phyloP scores from a whole-genome alignment of 768 basidiomycete species.

The Lanmaoa rubissima region DNA sequence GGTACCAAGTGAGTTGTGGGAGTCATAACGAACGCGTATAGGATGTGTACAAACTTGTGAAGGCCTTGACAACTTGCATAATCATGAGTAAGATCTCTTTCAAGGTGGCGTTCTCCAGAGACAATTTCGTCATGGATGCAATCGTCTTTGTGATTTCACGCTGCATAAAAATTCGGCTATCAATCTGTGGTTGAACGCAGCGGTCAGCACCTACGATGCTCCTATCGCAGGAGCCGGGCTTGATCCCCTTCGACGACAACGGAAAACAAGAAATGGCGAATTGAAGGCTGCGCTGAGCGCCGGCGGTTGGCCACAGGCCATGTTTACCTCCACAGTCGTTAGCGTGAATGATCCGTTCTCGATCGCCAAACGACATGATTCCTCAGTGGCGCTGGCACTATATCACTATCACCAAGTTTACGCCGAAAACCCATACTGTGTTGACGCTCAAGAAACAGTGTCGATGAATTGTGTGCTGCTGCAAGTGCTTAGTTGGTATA shows the following conservation, averaged over 20 bases:
- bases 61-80: conserved; percentile 18
- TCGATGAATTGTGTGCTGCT: background rate
- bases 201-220: too few species aligned
- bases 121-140: conserved; percentile 16
- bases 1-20: background rate
- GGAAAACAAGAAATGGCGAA: too few species aligned
- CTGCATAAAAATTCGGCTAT: background rate
- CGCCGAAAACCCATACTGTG: background rate
- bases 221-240: too few species aligned
- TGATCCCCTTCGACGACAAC: too few species aligned
- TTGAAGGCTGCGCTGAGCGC: too few species aligned
- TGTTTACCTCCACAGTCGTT: too few species aligned
- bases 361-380: too few species aligned
- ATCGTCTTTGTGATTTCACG: conserved; percentile 22
- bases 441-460: conserved; percentile 2
- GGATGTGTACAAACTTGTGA: conserved; percentile 5
- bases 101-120: conserved; percentile 20
- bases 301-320: too few species aligned
- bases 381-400: too few species aligned
- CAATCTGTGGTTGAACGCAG: too few species aligned
- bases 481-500: background rate
- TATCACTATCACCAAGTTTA: too few species aligned
- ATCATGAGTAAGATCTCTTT: conserved; percentile 18
- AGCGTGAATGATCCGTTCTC: too few species aligned
- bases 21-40: background rate